These are phyloP conservation scores for Rhodotorula kratochvilovae DNA, from an alignment of 768 basidiomycete genomes.

Conservation along the genomic window DNA sequence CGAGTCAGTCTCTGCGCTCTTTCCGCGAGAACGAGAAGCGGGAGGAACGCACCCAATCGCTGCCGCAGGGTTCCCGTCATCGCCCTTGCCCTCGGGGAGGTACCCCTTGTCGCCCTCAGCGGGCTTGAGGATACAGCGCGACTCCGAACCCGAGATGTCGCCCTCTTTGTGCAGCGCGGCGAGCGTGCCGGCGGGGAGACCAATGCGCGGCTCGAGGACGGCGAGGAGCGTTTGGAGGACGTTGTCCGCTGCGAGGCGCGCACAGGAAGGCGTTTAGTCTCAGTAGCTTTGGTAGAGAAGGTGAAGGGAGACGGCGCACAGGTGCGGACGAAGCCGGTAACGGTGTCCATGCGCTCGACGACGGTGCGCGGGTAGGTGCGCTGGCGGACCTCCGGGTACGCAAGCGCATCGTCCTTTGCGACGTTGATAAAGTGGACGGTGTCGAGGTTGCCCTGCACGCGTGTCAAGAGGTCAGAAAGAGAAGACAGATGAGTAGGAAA, in stretches of 20 bases:
- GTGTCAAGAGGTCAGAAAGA: background rate
- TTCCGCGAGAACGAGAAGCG: background rate
- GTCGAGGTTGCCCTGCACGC: conserved; percentile 54
- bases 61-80: conserved; percentile 43
- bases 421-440: conserved; percentile 60
- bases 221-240: conserved; percentile 56
- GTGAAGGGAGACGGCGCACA: conserved; percentile 4
- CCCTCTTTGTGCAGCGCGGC: conserved; percentile 53
- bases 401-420: conserved; percentile 64
- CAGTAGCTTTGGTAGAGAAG: too few species aligned
- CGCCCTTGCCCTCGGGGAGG: conserved; percentile 36
- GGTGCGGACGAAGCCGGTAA: conserved; percentile 59
- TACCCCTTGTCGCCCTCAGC: conserved; percentile 23
- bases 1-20: background rate
- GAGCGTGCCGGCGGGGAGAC: conserved; percentile 56
- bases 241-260: conserved; percentile 48
- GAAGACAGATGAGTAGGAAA: background rate
- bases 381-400: conserved; percentile 57
- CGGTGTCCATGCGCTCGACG: conserved; percentile 54
- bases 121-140: conserved; percentile 57
- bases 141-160: conserved; percentile 56
- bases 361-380: conserved; percentile 60
- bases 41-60: conserved; percentile 13
- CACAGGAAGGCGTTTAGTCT: too few species aligned
- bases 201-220: conserved; percentile 58